These are phyloP conservation scores for Lachnellula suecica DNA, from an alignment of 2,329 filamentous ascomycete species.

Conservation along the genomic window DNA sequence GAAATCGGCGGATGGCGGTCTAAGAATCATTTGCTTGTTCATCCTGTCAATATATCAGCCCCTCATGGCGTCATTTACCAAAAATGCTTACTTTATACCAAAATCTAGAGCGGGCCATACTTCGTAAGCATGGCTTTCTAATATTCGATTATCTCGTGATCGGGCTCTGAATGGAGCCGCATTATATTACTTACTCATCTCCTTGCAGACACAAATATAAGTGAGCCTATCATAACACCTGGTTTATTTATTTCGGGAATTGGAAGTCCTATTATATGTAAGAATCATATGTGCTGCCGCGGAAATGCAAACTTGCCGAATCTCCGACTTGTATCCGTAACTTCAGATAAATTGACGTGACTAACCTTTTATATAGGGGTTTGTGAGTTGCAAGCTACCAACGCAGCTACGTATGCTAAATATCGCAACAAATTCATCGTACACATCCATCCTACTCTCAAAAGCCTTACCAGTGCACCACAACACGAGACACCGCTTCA, in stretches of 20 bases:
- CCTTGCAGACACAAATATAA: no score
- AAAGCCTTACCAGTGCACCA: neutral
- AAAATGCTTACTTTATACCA: neutral
- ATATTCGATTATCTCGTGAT: no score
- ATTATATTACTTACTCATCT: no score
- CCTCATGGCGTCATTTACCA: conserved; percentile 2
- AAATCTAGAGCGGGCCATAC: neutral
- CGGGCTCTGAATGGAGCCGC: no score
- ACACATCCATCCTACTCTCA: neutral
- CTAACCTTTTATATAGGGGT: neutral
- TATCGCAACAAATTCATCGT: neutral
- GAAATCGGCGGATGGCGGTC: conserved; percentile 32
- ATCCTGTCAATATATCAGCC: neutral
- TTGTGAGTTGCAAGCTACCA: neutral
- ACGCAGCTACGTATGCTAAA: neutral
- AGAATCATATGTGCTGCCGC: no score
- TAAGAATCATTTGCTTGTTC: conserved; percentile 42
- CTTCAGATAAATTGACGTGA: neutral
- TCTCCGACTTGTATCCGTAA: neutral
- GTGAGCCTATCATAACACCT: no score
- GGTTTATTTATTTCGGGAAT: no score
- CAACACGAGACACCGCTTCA: neutral
- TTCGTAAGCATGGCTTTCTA: no score
- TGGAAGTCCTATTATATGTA: no score
- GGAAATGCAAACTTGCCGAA: neutral